Evolutionary conservation across 306 rosid species (phyloP).

Genomic region (Vigna angularis): DNA sequence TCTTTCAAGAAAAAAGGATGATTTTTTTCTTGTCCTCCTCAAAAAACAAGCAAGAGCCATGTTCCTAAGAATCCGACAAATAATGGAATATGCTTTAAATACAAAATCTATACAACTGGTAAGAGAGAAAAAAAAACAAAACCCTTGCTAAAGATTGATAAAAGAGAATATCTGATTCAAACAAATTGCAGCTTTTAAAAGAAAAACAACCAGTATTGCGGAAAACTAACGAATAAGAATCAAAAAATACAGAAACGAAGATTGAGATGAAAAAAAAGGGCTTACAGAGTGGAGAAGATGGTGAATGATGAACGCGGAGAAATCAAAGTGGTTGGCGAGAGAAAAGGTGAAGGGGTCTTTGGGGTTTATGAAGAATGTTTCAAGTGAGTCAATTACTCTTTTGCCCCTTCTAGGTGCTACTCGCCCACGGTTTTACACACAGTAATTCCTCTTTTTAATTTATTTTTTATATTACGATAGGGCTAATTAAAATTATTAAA

Average conservation of each 20-base stretch:
- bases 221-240: background rate
- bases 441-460: too few species aligned
- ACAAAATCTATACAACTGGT: background rate
- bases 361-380: background rate
- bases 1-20: background rate
- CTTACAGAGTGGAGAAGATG: constrained; percentile 43
- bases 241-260: background rate
- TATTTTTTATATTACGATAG: too few species aligned
- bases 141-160: background rate
- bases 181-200: constrained; percentile 4
- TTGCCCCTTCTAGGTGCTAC: background rate
- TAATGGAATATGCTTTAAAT: background rate
- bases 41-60: background rate
- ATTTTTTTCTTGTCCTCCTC: background rate
- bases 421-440: background rate
- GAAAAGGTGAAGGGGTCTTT: background rate
- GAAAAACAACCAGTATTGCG: too few species aligned
- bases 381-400: background rate
- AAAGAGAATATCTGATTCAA: background rate
- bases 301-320: constrained; percentile 40
- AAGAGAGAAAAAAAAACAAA: background rate
- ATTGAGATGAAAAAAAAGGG: background rate
- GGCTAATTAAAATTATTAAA: too few species aligned
- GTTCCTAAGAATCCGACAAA: constrained; percentile 1
- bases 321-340: constrained; percentile 12